Percentiles rank a stretch among this genome's conserved stretches.
Conservation (phyloP, 257 asterid species). For the Phtheirospermum japonicum region DNA sequence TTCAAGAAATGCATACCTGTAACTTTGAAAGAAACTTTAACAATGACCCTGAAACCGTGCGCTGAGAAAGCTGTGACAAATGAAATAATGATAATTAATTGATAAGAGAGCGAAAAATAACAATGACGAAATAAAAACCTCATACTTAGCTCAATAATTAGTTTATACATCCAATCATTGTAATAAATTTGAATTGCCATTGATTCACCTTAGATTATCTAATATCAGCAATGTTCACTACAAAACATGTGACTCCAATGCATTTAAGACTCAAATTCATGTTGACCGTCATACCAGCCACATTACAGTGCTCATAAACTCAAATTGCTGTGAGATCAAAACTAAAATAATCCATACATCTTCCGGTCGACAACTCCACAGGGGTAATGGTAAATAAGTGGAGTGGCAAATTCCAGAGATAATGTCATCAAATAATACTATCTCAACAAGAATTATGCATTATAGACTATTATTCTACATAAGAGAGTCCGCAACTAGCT, state of each 20-base stretch:
- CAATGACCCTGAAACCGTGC: conserved; percentile 86
- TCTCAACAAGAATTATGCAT: conserved; percentile 3
- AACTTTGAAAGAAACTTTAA: conserved; percentile 94
- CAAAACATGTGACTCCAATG: conserved; percentile 16
- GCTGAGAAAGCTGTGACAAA: conserved; percentile 85
- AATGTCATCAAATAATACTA: conserved; percentile 8
- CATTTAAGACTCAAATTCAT: conserved; percentile 20
- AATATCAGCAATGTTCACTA: conserved; percentile 7
- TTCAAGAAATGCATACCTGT: conserved; percentile 52
- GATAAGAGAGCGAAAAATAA: conserved; percentile 18
- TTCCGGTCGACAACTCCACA: conserved; percentile 15
- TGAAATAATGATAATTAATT: conserved; percentile 8
- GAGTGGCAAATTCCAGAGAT: conserved; percentile 19
- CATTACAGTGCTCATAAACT: conserved; percentile 8
- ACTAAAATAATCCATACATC: neutral
- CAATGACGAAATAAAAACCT: conserved; percentile 15
- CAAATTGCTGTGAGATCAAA: neutral
- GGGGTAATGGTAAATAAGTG: conserved; percentile 7
- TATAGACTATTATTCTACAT: conserved; percentile 8
- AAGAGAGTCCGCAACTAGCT: conserved; percentile 21
- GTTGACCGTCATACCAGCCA: conserved; percentile 9
- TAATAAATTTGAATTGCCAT: conserved; percentile 25
- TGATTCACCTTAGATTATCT: conserved; percentile 19
- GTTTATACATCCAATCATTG: conserved; percentile 15
- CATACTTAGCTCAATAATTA: conserved; percentile 24